Conservation (phyloP, 225 moss, liverwort and hornwort genomes). For the Physcomitrellopsis africana region DNA sequence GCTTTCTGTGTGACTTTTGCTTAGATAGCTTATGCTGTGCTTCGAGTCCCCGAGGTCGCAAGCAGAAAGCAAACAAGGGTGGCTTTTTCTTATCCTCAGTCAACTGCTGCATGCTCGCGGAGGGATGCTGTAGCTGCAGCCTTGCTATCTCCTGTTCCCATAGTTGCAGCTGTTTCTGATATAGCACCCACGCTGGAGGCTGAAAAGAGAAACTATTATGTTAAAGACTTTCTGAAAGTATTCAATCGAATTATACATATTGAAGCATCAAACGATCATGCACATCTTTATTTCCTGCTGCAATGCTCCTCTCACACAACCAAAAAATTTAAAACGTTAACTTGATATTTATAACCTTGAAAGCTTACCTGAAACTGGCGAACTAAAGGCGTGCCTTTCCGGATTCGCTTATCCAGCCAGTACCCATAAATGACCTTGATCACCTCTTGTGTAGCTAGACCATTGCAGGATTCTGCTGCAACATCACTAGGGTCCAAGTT, state of each 20-base stretch:
- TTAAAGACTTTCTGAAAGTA: slow-evolving; percentile 16
- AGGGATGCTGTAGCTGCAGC: slow-evolving; percentile 72
- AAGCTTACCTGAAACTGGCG: slow-evolving; percentile 87
- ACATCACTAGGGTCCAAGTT: slow-evolving; percentile 62
- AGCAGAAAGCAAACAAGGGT: slow-evolving; percentile 93
- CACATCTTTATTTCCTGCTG: not conserved
- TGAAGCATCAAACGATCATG: not conserved
- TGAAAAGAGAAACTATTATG: slow-evolving; percentile 31
- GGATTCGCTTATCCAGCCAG: slow-evolving; percentile 81
- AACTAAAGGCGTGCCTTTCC: slow-evolving; percentile 85
- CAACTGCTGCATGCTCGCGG: slow-evolving; percentile 71
- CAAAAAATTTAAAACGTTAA: no score
- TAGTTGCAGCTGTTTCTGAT: slow-evolving; percentile 71
- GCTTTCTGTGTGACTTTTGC: slow-evolving; percentile 89
- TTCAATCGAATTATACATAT: not conserved
- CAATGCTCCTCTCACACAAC: not conserved
- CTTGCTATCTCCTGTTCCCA: slow-evolving; percentile 77
- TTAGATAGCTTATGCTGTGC: slow-evolving; percentile 81
- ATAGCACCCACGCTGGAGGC: slow-evolving; percentile 99
- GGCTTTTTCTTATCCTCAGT: slow-evolving; percentile 66
- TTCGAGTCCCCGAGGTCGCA: slow-evolving; percentile 91
- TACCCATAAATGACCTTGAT: slow-evolving; percentile 77
- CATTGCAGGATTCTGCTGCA: slow-evolving; percentile 69
- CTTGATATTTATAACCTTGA: not conserved
- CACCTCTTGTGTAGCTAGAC: slow-evolving; percentile 74